Evolutionary conservation across 2,329 filamentous ascomycete genomes (phyloP).

Genomic region (Diaporthe aspalathi): DNA sequence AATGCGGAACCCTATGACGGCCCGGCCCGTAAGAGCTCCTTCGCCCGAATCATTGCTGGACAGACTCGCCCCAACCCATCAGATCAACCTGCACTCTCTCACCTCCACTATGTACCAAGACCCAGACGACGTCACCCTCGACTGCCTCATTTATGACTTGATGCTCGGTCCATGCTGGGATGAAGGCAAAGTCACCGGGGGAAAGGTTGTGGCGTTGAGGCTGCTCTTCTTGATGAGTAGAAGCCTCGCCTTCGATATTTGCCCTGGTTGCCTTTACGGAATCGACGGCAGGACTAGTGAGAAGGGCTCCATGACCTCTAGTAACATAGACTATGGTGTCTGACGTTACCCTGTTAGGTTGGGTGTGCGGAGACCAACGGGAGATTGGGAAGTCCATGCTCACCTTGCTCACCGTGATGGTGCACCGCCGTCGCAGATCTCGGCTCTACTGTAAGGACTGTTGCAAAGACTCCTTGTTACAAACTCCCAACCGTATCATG

Average conservation of each 20-base stretch:
- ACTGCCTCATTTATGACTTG: slow-evolving; percentile 74
- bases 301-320: slow-evolving; percentile 69
- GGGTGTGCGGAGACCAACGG: slow-evolving; percentile 3
- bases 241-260: slow-evolving; percentile 34
- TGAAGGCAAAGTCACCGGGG: slow-evolving; percentile 76
- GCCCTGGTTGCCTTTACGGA: slow-evolving; percentile 35
- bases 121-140: slow-evolving; percentile 67
- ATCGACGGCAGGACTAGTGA: slow-evolving; percentile 60
- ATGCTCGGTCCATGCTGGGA: slow-evolving; percentile 78
- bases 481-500: slow-evolving; percentile 34
- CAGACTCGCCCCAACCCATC: slow-evolving; percentile 66
- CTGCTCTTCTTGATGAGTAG: slow-evolving; percentile 55
- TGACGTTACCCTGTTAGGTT: slow-evolving; percentile 43
- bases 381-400: slow-evolving; percentile 40
- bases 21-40: neutral
- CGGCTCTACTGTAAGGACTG: slow-evolving; percentile 73
- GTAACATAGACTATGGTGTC: slow-evolving; percentile 77
- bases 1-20: too few relatives aligned
- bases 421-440: slow-evolving; percentile 71
- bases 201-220: slow-evolving; percentile 66
- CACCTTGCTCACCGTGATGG: slow-evolving; percentile 77
- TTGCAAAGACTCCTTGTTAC: slow-evolving; percentile 42
- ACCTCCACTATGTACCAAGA: slow-evolving; percentile 72
- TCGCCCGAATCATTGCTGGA: neutral
- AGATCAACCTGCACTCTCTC: slow-evolving; percentile 72